Percentiles rank a stretch among this genome's conserved stretches.
phyloP scores from a whole-genome alignment of 2,329 filamentous ascomycete species.

The Colletotrichum sp. region DNA sequence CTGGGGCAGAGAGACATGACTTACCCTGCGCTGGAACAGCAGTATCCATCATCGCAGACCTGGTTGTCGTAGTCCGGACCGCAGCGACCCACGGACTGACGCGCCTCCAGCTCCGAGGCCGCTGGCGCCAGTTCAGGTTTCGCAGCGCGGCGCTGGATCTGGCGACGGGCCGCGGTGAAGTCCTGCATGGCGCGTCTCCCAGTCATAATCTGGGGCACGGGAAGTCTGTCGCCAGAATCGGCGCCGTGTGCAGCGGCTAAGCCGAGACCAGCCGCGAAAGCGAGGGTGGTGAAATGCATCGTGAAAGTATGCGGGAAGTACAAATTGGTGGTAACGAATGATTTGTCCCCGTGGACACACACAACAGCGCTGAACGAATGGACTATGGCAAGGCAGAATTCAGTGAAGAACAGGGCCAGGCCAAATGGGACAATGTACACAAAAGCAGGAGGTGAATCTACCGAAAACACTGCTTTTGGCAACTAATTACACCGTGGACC shows the following conservation, averaged over 20 bases:
- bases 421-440: background rate
- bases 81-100: constrained; percentile 50
- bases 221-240: background rate
- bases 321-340: background rate
- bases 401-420: constrained; percentile 13
- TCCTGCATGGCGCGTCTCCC: constrained; percentile 10
- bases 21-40: constrained; percentile 49
- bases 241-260: constrained; percentile 12
- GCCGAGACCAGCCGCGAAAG: constrained; percentile 4
- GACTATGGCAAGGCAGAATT: background rate
- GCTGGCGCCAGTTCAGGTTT: background rate
- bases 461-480: background rate
- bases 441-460: background rate
- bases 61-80: constrained; percentile 37
- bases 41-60: constrained; percentile 37
- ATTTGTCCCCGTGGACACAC: background rate
- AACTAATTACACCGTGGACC: constrained; percentile 5
- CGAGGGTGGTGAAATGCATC: constrained; percentile 10
- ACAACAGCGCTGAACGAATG: constrained; percentile 6
- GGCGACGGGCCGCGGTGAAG: constrained; percentile 8
- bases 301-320: background rate
- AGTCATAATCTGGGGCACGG: constrained; percentile 10
- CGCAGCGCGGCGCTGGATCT: constrained; percentile 5
- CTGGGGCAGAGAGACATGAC: background rate
- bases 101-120: constrained; percentile 29